Evolutionary conservation across 2,329 filamentous ascomycete species (phyloP).

Genomic region (Stachybotrys chlorohalonatus): DNA sequence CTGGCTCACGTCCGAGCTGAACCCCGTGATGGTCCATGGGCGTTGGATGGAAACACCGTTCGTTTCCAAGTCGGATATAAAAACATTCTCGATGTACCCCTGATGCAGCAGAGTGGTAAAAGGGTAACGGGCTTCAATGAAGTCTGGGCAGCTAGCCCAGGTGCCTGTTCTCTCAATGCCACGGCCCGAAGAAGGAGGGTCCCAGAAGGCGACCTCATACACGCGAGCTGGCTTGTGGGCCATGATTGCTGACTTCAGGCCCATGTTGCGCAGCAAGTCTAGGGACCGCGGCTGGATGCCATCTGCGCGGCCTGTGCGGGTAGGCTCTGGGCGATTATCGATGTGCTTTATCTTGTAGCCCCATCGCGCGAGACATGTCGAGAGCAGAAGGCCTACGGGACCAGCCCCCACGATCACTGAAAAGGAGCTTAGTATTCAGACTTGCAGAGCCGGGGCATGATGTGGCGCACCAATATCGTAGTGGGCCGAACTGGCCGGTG

Average conservation of each 20-base stretch:
- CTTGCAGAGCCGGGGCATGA: background rate
- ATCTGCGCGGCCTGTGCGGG: slow-evolving; percentile 76
- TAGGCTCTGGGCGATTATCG: slow-evolving; percentile 81
- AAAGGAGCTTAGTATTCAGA: slow-evolving; percentile 14
- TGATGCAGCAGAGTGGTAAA: slow-evolving; percentile 66
- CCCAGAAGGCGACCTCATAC: slow-evolving; percentile 69
- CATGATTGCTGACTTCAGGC: slow-evolving; percentile 82
- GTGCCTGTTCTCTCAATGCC: slow-evolving; percentile 59
- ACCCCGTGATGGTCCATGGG: slow-evolving; percentile 55
- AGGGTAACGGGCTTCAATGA: slow-evolving; percentile 64
- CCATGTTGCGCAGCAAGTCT: slow-evolving; percentile 82
- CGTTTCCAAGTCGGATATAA: slow-evolving; percentile 56
- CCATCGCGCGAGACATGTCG: slow-evolving; percentile 82
- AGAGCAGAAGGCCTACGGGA: slow-evolving; percentile 79
- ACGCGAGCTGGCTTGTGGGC: slow-evolving; percentile 78
- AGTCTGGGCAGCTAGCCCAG: slow-evolving; percentile 83
- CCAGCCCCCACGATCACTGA: slow-evolving; percentile 81
- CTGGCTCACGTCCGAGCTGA: slow-evolving; percentile 45
- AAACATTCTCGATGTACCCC: slow-evolving; percentile 60
- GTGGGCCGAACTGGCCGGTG: slow-evolving; percentile 10
- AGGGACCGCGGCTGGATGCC: slow-evolving; percentile 86
- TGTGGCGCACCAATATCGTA: slow-evolving; percentile 35
- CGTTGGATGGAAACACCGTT: slow-evolving; percentile 52
- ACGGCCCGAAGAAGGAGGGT: slow-evolving; percentile 43
- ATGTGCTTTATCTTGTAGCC: slow-evolving; percentile 94